These are phyloP conservation scores for Agaricus blazei DNA, from an alignment of 768 basidiomycete species.

Conservation along the genomic window DNA sequence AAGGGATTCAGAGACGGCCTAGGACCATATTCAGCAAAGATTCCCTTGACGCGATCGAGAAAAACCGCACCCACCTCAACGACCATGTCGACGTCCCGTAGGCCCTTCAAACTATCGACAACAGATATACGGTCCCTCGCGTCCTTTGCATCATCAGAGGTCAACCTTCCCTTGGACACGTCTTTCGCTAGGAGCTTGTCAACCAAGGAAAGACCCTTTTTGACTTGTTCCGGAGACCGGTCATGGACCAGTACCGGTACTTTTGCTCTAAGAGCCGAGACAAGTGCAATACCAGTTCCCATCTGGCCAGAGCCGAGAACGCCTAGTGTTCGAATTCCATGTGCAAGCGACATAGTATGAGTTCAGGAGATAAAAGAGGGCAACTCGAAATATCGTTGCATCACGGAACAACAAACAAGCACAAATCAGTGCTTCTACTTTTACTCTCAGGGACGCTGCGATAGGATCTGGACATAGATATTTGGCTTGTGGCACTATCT, in stretches of 20 bases:
- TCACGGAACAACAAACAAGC: neutral
- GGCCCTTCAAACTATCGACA: constrained; percentile 47
- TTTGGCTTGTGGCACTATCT: too few species aligned
- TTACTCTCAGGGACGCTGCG: neutral
- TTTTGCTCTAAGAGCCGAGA: constrained; percentile 79
- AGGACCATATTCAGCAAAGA: neutral
- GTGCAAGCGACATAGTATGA: constrained; percentile 33
- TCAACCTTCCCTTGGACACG: constrained; percentile 75
- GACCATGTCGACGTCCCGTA: constrained; percentile 86
- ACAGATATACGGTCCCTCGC: constrained; percentile 62
- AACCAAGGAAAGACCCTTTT: constrained; percentile 65
- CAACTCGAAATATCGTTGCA: neutral
- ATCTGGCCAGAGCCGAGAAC: constrained; percentile 84
- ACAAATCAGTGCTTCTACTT: neutral
- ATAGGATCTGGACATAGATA: too few species aligned
- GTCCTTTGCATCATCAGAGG: constrained; percentile 64
- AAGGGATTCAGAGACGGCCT: constrained; percentile 88
- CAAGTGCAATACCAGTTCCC: constrained; percentile 91
- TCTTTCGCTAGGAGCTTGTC: constrained; percentile 89
- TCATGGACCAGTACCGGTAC: constrained; percentile 87
- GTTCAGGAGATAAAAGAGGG: neutral
- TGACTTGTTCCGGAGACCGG: constrained; percentile 66
- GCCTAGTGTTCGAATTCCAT: constrained; percentile 71
- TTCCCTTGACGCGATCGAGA: neutral
- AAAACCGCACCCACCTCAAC: constrained; percentile 59